A percentile compares a stretch with the other conserved stretches of the same genome.
Evolutionary conservation across 1,284 basidiomycete genomes (phyloP).

Genomic region (Melampsora americana): DNA sequence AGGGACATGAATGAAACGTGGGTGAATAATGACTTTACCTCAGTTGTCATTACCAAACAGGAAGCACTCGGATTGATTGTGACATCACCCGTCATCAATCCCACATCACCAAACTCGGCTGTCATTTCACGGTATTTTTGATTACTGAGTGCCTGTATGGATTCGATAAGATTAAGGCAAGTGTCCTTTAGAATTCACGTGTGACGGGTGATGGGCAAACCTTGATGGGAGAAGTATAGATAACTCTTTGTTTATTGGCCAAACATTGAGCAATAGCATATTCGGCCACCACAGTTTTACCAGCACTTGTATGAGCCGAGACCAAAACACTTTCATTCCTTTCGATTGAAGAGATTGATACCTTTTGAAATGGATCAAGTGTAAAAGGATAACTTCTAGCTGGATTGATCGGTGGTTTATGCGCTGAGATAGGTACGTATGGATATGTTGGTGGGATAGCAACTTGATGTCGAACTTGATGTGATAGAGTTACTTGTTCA

Average conservation of each 20-base stretch:
- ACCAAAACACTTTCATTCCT: conserved; percentile 96
- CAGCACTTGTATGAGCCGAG: conserved; percentile 97
- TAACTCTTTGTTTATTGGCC: conserved; percentile 86
- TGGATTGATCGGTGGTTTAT: conserved; percentile 86
- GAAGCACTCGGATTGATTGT: conserved; percentile 96
- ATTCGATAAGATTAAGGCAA: conserved; percentile 45
- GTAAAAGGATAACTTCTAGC: conserved; percentile 91
- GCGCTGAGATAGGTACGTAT: conserved; percentile 85
- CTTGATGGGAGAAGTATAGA: conserved; percentile 99
- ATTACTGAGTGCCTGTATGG: conserved; percentile 80
- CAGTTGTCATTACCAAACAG: conserved; percentile 98
- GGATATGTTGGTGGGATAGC: conserved; percentile 88
- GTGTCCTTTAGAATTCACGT: background rate
- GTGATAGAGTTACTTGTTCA: conserved; percentile 27
- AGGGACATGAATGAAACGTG: no score
- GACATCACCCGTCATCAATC: conserved; percentile 99
- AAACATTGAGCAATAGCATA: conserved; percentile 98
- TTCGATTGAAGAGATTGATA: conserved; percentile 91
- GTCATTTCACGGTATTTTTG: conserved; percentile 98
- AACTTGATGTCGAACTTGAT: conserved; percentile 78
- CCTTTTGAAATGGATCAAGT: conserved; percentile 95
- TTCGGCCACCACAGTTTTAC: conserved; percentile 98
- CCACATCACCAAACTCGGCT: conserved; percentile 94
- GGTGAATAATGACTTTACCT: conserved; percentile 61
- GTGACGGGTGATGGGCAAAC: conserved; percentile 58